Evolutionary conservation across 2,329 filamentous ascomycete species (phyloP), one percentile per base, ranked within the genome.

Genomic region (Fusarium odoratissimum): DNA sequence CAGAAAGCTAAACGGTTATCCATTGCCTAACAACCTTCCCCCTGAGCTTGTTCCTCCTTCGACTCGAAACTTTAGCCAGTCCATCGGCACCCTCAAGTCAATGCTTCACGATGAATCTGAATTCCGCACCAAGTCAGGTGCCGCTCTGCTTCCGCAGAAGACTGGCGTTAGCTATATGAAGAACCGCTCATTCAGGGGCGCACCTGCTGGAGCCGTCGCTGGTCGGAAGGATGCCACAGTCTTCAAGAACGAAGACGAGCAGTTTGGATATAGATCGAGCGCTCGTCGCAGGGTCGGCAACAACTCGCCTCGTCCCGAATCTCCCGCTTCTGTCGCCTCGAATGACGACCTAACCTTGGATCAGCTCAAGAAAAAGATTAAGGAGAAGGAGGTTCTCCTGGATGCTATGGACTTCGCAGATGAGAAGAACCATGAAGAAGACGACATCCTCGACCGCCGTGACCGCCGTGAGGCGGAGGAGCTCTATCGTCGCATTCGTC

Each of bases 101-200:
- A 88, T 98, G 83, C 88, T 99, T 31, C 92, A 93, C 60, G 91
- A 95, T 77, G 95, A 98, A 83, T 97, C 96, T 0, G 94, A 98
- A 78, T 89, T 91, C 65, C 90, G 96, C 46, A 98, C 97, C 86
- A 92, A 91, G 71, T 94, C 94, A 4, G 95, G 96, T 7, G 95
- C 95, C 13, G 93, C 95, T 76, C 85, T 99, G 69, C 91, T 98
- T 67, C 95, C 96, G 8, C 96, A 98, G 80, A 95, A 94, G 83
- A 98, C 96, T 16, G 96, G 96, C n/a, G 95, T 99, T 23, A 98
- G 95, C 83, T 98, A 98, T 78, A 88, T 98, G 77, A 99, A 99
- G 84, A 95, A 90, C 61, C 95, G 97, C 76, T 99, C 96, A 1
- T 97, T 99, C 86, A 90, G 91, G 64, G 89, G 90, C 21, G 86